A percentile compares a stretch with the other conserved stretches of the same genome.
phyloP scores from a whole-genome alignment of 192 early-diverging fungal species.

The Endogone sp. region DNA sequence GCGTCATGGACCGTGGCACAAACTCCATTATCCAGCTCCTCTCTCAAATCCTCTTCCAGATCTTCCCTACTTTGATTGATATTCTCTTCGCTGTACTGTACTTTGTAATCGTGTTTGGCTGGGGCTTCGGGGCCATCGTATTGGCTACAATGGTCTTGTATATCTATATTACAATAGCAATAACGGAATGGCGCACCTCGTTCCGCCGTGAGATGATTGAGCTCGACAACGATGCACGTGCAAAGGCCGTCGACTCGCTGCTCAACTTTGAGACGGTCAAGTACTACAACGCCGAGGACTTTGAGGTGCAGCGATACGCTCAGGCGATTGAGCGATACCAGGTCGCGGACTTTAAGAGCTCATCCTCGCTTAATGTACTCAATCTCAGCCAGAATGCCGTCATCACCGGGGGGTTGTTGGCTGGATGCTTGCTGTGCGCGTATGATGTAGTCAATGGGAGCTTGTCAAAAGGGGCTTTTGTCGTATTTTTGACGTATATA shows the following conservation, averaged over 20 bases:
- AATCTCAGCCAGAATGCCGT: conserved; percentile 86
- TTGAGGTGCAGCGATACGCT: conserved; percentile 77
- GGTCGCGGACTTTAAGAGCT: conserved; percentile 79
- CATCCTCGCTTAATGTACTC: conserved; percentile 70
- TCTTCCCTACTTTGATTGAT: conserved; percentile 85
- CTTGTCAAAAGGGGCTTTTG: conserved; percentile 81
- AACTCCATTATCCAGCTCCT: conserved; percentile 71
- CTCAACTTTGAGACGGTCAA: conserved; percentile 99
- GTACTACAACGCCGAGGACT: conserved; percentile 90
- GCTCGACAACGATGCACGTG: conserved; percentile 80
- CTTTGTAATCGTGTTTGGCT: conserved; percentile 61
- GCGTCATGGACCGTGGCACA: conserved; percentile 84
- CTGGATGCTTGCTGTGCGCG: conserved; percentile 81
- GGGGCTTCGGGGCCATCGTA: conserved; percentile 78
- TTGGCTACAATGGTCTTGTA: conserved; percentile 86
- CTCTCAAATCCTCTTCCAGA: conserved; percentile 83
- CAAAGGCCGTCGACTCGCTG: conserved; percentile 88
- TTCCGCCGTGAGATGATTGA: conserved; percentile 81
- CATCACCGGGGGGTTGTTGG: conserved; percentile 79
- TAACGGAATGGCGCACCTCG: conserved; percentile 86
- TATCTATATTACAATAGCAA: conserved; percentile 70
- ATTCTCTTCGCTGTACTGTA: conserved; percentile 80
- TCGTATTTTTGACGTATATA: conserved; percentile 84
- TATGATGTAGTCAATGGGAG: conserved; percentile 68
- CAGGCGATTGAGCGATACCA: conserved; percentile 77